Evolutionary conservation across 805 yeast genomes (phyloP).

Genomic region (Ogataea corticis): DNA sequence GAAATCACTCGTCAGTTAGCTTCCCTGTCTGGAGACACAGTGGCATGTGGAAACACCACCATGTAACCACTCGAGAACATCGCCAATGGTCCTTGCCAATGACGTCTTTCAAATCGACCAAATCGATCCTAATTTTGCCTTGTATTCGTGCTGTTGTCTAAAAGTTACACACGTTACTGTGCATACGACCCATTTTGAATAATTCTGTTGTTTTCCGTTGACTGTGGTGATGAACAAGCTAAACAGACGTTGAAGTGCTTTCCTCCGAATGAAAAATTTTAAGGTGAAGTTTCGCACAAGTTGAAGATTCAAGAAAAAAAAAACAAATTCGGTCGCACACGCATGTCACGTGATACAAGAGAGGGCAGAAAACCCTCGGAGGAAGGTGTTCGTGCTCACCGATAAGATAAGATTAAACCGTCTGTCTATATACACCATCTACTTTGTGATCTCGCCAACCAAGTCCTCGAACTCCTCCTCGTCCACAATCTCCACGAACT

Average conservation of each 20-base stretch:
- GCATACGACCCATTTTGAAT: conserved; percentile 98
- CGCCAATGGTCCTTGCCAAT: too few relatives aligned
- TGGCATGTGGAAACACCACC: too few relatives aligned
- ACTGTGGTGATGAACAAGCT: neutral
- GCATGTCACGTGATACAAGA: conserved; percentile 8
- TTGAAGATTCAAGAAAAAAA: neutral
- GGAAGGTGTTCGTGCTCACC: neutral
- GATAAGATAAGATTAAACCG: neutral
- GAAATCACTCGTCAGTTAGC: conserved; percentile 5
- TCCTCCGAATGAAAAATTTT: neutral
- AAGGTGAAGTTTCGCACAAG: neutral
- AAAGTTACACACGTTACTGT: conserved; percentile 82
- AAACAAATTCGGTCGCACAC: neutral
- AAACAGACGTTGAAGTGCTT: too few relatives aligned
- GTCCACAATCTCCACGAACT: conserved; percentile 62
- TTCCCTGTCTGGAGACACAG: neutral
- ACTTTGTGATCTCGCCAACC: conserved; percentile 36
- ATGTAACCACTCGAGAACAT: too few relatives aligned
- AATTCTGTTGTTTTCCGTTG: conserved; percentile 21
- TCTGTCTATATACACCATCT: neutral
- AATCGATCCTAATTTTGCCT: conserved; percentile 35
- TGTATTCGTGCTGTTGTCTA: conserved; percentile 21
- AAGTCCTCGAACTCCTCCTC: conserved; percentile 70
- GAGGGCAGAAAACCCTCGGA: conserved; percentile 8
- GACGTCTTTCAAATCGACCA: conserved; percentile 26